These are phyloP conservation scores for Ophiostoma australiae DNA, from an alignment of 2,329 filamentous ascomycete species.

Conservation along the genomic window DNA sequence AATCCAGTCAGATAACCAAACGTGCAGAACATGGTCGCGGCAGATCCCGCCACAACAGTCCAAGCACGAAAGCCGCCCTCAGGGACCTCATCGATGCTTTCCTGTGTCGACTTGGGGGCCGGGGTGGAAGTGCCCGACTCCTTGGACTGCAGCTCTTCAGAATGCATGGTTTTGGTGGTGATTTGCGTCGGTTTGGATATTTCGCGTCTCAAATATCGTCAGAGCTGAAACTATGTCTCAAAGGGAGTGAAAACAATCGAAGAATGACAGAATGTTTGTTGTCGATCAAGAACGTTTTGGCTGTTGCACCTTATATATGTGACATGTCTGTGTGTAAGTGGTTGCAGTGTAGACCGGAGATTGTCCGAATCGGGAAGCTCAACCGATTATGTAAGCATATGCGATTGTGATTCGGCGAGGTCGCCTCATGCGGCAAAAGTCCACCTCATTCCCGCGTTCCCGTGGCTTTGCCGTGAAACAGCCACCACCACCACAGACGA, in stretches of 20 bases:
- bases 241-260: background rate
- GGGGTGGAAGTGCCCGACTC: background rate
- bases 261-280: background rate
- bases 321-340: background rate
- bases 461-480: slow-evolving; percentile 7
- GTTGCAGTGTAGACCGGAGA: background rate
- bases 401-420: background rate
- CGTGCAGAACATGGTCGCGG: slow-evolving; percentile 28
- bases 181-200: background rate
- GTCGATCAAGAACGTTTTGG: slow-evolving; percentile 4
- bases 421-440: slow-evolving; percentile 12
- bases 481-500: slow-evolving; percentile 10
- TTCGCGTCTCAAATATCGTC: background rate
- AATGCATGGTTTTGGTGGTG: background rate
- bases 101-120: background rate
- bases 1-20: slow-evolving; percentile 28
- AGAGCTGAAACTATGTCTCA: background rate
- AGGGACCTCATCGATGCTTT: background rate
- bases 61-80: slow-evolving; percentile 26
- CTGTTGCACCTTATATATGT: background rate
- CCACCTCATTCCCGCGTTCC: background rate
- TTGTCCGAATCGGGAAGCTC: background rate
- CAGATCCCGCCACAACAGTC: slow-evolving; percentile 30
- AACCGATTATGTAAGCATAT: slow-evolving; percentile 6
- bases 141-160: slow-evolving; percentile 3